These are phyloP conservation scores for Aspergillus fumigatus DNA, from an alignment of 2,329 filamentous ascomycete species.

Conservation along the genomic window DNA sequence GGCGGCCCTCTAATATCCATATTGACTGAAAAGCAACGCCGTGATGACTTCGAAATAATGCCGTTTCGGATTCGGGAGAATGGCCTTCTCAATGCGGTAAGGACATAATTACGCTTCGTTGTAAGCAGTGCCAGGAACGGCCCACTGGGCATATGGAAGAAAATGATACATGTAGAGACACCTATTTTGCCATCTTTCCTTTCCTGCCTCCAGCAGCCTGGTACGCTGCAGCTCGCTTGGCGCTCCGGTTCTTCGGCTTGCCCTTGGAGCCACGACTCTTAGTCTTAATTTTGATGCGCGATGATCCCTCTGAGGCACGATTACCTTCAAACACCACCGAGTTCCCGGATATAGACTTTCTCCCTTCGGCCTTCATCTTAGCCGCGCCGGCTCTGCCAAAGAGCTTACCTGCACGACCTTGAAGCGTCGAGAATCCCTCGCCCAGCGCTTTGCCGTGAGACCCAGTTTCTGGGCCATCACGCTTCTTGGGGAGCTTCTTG, in stretches of 20 bases:
- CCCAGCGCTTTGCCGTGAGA: conserved; percentile 20
- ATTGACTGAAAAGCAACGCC: background rate
- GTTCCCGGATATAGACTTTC: conserved; percentile 26
- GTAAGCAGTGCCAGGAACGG: background rate
- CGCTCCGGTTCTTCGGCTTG: conserved; percentile 40
- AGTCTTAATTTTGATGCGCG: conserved; percentile 31
- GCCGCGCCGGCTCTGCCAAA: conserved; percentile 37
- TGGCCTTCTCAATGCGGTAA: background rate
- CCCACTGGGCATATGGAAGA: background rate
- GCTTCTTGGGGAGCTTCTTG: conserved; percentile 59
- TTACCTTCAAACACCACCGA: conserved; percentile 44
- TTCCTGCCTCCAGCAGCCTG: conserved; percentile 34
- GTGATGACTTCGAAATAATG: background rate
- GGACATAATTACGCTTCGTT: background rate
- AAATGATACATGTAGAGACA: background rate
- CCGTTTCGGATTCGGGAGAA: background rate
- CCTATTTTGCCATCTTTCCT: conserved; percentile 11
- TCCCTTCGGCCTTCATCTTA: conserved; percentile 28
- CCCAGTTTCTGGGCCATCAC: conserved; percentile 13
- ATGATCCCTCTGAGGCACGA: conserved; percentile 34
- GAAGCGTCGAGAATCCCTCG: conserved; percentile 31
- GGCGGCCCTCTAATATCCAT: background rate
- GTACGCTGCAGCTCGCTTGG: conserved; percentile 40
- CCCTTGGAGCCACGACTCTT: conserved; percentile 39
- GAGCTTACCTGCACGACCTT: conserved; percentile 36